phyloP scores from a whole-genome alignment of 768 basidiomycete genomes.

The Pisolithus orientalis region DNA sequence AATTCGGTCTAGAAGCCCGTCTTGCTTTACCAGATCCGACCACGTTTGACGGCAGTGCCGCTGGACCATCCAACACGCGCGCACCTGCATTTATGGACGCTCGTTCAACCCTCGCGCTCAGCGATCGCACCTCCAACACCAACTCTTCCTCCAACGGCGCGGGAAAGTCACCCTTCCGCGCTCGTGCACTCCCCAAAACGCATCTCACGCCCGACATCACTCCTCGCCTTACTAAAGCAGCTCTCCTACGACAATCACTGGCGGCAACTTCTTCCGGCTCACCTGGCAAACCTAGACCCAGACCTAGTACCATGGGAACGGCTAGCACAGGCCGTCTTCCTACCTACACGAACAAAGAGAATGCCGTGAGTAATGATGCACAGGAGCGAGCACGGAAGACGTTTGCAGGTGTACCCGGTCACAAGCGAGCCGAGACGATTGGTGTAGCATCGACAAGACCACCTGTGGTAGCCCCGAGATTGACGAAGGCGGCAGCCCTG shows the following conservation, averaged over 20 bases:
- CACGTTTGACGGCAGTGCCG: slow-evolving; percentile 12
- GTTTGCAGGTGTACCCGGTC: slow-evolving; percentile 76
- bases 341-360: slow-evolving; percentile 22
- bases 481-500: slow-evolving; percentile 71
- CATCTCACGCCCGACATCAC: slow-evolving; percentile 60
- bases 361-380: slow-evolving; percentile 44
- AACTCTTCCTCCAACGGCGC: slow-evolving; percentile 22
- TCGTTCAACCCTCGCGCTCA: slow-evolving; percentile 22
- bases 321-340: slow-evolving; percentile 31
- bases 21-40: slow-evolving; percentile 36
- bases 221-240: slow-evolving; percentile 71
- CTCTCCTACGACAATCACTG: slow-evolving; percentile 57
- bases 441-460: slow-evolving; percentile 69
- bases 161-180: slow-evolving; percentile 53
- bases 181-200: slow-evolving; percentile 60
- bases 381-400: slow-evolving; percentile 59
- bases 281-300: slow-evolving; percentile 6
- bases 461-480: slow-evolving; percentile 63
- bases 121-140: slow-evolving; percentile 27
- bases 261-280: slow-evolving; percentile 37
- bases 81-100: slow-evolving; percentile 14
- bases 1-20: slow-evolving; percentile 35
- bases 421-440: slow-evolving; percentile 66
- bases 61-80: slow-evolving; percentile 2
- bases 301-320: slow-evolving; percentile 24